Base-by-base conservation (phyloP, 768 basidiomycete species). In the Tubosaeta sp. region DNA sequence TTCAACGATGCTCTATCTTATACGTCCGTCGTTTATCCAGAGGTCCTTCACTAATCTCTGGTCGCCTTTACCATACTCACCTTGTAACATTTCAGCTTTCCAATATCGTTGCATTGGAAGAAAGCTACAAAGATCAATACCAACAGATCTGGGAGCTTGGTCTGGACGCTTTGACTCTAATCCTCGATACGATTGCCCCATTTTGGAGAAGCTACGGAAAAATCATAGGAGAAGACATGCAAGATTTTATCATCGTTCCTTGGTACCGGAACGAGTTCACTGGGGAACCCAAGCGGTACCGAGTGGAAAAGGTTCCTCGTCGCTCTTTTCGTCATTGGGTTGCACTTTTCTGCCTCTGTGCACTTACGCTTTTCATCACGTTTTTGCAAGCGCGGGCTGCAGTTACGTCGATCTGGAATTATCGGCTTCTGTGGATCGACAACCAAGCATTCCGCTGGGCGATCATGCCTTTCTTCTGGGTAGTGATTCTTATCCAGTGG, bases 241-340 rank as follows among this genome's bases (percentile, higher is more conserved):
- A 84, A 43, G 86, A 88, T 55, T 90, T 90, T 63, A 80, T 90
- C 53, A 86, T 91, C 59, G 82, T 91, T 52, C 88, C 88, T 7
- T 77, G 87, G 60, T 91, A 91, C 56, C 81, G 88, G 32, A 88
- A 91, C 64, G 88, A 90, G 63, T 91, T 89, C 63, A 89, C 88
- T 0, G 88, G 88, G 31, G 85, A 88, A 71, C 46, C 81, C 34
- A 84, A 85, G 59, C 76, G 82, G 58, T 89, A 88, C 60, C 74
- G 72, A 7, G 80, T 91, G 59, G 64, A 66, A 33, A 68, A 63
- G 4, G 65, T 89, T 49, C 88, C 88, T 22, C 71, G 63, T 49
- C 82, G 88, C 22, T 85, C 88, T 0, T 56, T 79, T 48, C 79
- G 75, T 5, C 88, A 91, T 57, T 89, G 87, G 87, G 55, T 83